A percentile compares a stretch with the other conserved stretches of the same genome.
Evolutionary conservation across 352 stramenopile species (phyloP).

Genomic region (Phytopythium vexans): DNA sequence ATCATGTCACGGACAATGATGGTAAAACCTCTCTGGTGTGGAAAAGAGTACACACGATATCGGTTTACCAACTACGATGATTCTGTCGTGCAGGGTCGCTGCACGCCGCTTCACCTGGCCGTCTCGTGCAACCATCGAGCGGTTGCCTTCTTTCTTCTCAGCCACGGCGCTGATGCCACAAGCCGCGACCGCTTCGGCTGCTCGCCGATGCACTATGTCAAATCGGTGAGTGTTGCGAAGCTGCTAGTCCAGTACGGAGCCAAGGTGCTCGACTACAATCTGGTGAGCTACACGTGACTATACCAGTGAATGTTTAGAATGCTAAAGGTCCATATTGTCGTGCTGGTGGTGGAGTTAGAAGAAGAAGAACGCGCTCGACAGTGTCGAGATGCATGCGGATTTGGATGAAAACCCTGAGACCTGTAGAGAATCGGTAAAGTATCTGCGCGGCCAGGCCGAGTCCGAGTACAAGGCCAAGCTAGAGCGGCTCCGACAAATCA

Average conservation of each 20-base stretch:
- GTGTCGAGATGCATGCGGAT: constrained; percentile 8
- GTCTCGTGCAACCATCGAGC: constrained; percentile 53
- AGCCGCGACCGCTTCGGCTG: constrained; percentile 59
- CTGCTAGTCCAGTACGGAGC: constrained; percentile 59
- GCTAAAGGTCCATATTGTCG: not conserved
- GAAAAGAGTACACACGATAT: not conserved
- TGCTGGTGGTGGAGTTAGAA: constrained; percentile 26
- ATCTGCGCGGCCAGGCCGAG: constrained; percentile 38
- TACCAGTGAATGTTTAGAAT: not conserved
- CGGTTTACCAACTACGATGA: not conserved
- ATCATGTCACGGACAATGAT: constrained; percentile 65
- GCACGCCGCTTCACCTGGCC: constrained; percentile 56
- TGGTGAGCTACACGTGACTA: constrained; percentile 14
- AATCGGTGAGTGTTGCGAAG: constrained; percentile 59
- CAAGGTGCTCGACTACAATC: constrained; percentile 57
- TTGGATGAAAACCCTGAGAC: no score
- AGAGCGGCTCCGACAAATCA: constrained; percentile 31
- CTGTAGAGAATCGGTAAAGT: constrained; percentile 34
- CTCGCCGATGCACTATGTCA: constrained; percentile 68
- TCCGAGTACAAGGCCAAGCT: constrained; percentile 59
- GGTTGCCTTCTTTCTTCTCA: constrained; percentile 67
- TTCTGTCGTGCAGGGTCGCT: constrained; percentile 36
- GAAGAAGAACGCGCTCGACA: constrained; percentile 54
- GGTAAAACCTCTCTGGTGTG: constrained; percentile 15
- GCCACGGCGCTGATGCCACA: constrained; percentile 51